A percentile compares a stretch with the other conserved stretches of the same genome.
phyloP scores from a whole-genome alignment of 371 early-diverging fungal species.

The Mortierella sp. region DNA sequence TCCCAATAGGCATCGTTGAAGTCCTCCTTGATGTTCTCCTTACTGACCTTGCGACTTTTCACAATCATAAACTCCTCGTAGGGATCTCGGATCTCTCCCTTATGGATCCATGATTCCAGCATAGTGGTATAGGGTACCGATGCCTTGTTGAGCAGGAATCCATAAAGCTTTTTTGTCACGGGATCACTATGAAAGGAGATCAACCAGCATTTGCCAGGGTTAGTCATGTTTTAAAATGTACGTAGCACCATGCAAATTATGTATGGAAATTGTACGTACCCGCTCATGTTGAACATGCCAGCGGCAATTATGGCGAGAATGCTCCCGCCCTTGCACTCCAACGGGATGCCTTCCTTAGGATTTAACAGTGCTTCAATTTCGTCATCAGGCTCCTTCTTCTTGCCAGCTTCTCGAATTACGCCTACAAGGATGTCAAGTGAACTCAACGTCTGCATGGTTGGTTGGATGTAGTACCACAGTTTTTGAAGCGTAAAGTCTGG shows the following conservation, averaged over 20 bases:
- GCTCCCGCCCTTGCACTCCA: constrained; percentile 72
- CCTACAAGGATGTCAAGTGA: constrained; percentile 74
- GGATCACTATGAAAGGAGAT: constrained; percentile 69
- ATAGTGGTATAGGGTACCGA: constrained; percentile 87
- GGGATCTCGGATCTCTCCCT: constrained; percentile 87
- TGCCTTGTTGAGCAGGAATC: constrained; percentile 81
- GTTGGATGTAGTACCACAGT: constrained; percentile 90
- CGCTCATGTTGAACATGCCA: constrained; percentile 71
- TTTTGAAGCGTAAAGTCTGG: constrained; percentile 89
- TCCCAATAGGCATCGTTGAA: constrained; percentile 92
- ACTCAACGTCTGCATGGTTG: constrained; percentile 78
- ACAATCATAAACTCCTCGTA: constrained; percentile 94
- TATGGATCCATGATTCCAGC: constrained; percentile 90
- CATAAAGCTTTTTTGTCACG: constrained; percentile 79
- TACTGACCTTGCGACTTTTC: constrained; percentile 68
- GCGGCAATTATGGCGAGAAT: constrained; percentile 75
- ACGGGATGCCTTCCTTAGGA: constrained; percentile 65
- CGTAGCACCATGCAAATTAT: constrained; percentile 39
- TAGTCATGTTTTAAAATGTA: constrained; percentile 20
- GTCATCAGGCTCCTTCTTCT: constrained; percentile 45
- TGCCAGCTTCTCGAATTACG: constrained; percentile 61
- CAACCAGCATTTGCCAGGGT: background rate
- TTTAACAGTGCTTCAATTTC: constrained; percentile 69
- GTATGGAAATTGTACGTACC: constrained; percentile 64
- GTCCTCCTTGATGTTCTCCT: constrained; percentile 76